Evolutionary conservation across 768 basidiomycete genomes (phyloP).

Genomic region (Serendipita vermifera): DNA sequence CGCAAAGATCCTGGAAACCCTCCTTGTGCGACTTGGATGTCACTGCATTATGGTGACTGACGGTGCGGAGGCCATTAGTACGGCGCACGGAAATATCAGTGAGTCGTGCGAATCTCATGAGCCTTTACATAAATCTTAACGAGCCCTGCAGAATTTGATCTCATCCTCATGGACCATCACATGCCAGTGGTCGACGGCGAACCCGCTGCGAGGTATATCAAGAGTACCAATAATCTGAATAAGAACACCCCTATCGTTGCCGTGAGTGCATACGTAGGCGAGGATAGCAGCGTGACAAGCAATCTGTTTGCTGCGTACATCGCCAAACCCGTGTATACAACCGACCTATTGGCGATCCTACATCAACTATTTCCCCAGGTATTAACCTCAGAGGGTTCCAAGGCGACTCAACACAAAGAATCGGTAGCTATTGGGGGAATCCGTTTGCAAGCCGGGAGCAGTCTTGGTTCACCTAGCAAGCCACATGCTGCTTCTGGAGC

Average conservation of each 20-base stretch:
- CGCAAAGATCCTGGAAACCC: constrained; percentile 90
- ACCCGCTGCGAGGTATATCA: constrained; percentile 92
- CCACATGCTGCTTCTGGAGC: constrained; percentile 16
- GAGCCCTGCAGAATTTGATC: constrained; percentile 64
- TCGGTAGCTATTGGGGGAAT: constrained; percentile 29
- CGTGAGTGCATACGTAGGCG: constrained; percentile 74
- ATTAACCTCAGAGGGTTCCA: constrained; percentile 31
- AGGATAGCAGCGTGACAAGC: constrained; percentile 48
- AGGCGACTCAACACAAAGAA: constrained; percentile 7
- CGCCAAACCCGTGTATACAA: constrained; percentile 80
- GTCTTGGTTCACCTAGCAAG: constrained; percentile 21
- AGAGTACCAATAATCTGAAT: constrained; percentile 92
- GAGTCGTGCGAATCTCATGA: constrained; percentile 26
- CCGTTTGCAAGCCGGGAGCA: constrained; percentile 24
- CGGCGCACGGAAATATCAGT: constrained; percentile 97
- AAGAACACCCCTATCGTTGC: constrained; percentile 85
- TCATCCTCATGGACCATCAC: constrained; percentile 88
- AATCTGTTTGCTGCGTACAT: constrained; percentile 70
- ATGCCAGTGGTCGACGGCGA: constrained; percentile 97
- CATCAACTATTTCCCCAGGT: constrained; percentile 86
- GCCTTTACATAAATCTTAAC: constrained; percentile 17
- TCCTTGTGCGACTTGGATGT: constrained; percentile 87
- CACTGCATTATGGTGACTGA: constrained; percentile 91
- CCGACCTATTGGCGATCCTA: constrained; percentile 66
- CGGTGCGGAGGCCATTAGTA: constrained; percentile 92